phyloP scores from a whole-genome alignment of 805 yeast species.

The Saccharomycopsis oosterbeekiorum region DNA sequence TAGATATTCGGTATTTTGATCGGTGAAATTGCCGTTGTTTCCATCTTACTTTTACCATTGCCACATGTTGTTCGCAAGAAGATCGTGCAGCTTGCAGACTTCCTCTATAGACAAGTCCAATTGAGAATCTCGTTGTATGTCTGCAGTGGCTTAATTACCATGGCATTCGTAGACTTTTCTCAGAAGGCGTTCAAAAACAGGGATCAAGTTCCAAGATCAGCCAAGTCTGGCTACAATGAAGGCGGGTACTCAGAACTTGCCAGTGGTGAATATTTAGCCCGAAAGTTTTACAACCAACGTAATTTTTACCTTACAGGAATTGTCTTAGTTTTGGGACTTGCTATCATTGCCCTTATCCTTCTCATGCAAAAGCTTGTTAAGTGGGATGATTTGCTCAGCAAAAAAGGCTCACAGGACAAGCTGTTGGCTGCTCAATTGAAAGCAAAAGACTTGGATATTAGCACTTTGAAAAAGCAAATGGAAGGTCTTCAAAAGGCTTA shows the following conservation, averaged over 20 bases:
- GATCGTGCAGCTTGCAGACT: slow-evolving; percentile 31
- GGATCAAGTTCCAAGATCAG: slow-evolving; percentile 13
- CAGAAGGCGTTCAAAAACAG: slow-evolving; percentile 29
- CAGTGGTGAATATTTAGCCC: slow-evolving; percentile 43
- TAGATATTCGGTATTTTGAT: slow-evolving; percentile 36
- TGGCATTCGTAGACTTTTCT: slow-evolving; percentile 47
- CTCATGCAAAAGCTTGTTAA: slow-evolving; percentile 44
- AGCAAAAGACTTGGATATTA: slow-evolving; percentile 35
- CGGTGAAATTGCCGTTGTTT: slow-evolving; percentile 41
- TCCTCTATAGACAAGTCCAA: slow-evolving; percentile 30
- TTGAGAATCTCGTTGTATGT: slow-evolving; percentile 37
- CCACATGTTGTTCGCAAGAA: slow-evolving; percentile 38
- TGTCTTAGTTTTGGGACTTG: slow-evolving; percentile 43
- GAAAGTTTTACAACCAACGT: slow-evolving; percentile 54
- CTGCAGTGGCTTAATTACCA: slow-evolving; percentile 31
- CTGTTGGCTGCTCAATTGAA: slow-evolving; percentile 24
- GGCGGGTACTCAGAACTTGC: slow-evolving; percentile 23
- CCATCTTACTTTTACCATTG: slow-evolving; percentile 44
- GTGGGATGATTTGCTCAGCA: slow-evolving; percentile 29
- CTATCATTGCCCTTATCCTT: slow-evolving; percentile 44
- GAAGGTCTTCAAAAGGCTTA: slow-evolving; percentile 40
- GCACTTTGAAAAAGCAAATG: slow-evolving; percentile 41
- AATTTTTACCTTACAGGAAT: slow-evolving; percentile 56
- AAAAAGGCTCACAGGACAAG: slow-evolving; percentile 18
- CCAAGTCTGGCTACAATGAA: slow-evolving; percentile 11